phyloP scores from a whole-genome alignment of 2,329 filamentous ascomycete species.

The Hypoxylon sp. region DNA sequence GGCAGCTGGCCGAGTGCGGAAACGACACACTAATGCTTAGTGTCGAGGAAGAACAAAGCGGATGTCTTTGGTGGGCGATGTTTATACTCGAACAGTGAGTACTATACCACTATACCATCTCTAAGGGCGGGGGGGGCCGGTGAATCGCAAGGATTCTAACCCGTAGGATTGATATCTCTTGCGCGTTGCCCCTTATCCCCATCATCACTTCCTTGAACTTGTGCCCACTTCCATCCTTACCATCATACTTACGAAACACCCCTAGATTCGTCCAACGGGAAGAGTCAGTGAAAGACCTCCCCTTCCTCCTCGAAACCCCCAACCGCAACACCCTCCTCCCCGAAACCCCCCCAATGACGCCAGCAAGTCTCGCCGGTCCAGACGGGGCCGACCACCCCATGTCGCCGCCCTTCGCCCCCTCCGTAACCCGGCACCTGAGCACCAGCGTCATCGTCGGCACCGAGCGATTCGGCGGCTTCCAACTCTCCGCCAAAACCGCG shows the following conservation, averaged over 20 bases:
- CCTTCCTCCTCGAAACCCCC: conserved; percentile 54
- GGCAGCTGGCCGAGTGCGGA: conserved; percentile 54
- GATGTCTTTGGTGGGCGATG: conserved; percentile 61
- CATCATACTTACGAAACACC: conserved; percentile 4
- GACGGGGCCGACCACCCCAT: conserved; percentile 13
- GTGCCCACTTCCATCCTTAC: too few relatives aligned
- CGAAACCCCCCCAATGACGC: conserved; percentile 48
- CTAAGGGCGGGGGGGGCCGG: not conserved
- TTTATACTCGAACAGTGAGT: conserved; percentile 62
- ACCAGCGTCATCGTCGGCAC: conserved; percentile 46
- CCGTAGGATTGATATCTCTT: not conserved
- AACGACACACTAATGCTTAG: conserved; percentile 46
- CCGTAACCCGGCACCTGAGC: conserved; percentile 36
- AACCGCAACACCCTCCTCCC: conserved; percentile 51
- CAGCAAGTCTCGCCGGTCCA: not conserved
- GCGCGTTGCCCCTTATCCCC: not conserved
- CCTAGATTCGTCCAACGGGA: conserved; percentile 54
- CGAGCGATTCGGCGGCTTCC: conserved; percentile 49
- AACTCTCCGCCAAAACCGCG: conserved; percentile 53
- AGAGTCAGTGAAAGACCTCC: conserved; percentile 49
- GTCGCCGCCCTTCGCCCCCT: not conserved
- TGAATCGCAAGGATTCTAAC: not conserved
- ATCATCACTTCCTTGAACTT: not conserved
- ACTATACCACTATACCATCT: not conserved
- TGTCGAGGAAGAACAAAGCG: conserved; percentile 57